Evolutionary conservation across 495 filamentous ascomycete genomes (phyloP).

Genomic region (Trichoderma erinaceum): DNA sequence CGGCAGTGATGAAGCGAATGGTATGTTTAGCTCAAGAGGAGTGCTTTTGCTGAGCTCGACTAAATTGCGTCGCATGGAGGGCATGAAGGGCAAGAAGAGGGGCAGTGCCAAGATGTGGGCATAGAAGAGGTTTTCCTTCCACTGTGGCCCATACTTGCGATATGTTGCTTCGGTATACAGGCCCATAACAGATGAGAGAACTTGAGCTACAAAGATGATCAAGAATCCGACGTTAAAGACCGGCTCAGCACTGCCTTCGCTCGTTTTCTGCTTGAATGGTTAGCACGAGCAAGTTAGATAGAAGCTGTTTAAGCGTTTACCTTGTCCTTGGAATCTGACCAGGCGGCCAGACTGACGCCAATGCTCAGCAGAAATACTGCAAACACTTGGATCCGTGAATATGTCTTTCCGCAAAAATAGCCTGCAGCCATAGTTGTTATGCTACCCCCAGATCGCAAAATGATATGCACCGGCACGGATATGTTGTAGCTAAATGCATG

Average conservation of each 20-base stretch:
- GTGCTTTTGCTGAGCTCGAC: constrained; percentile 43
- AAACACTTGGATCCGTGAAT: constrained; percentile 69
- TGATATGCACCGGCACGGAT: constrained; percentile 94
- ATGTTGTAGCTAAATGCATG: constrained; percentile 97
- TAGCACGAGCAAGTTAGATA: constrained; percentile 14
- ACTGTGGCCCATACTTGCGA: constrained; percentile 74
- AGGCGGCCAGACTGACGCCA: constrained; percentile 78
- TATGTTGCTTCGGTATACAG: constrained; percentile 91
- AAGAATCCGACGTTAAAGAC: constrained; percentile 68
- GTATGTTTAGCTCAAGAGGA: constrained; percentile 33
- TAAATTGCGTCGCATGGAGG: constrained; percentile 46
- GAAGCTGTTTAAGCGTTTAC: constrained; percentile 35
- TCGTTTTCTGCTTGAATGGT: constrained; percentile 28
- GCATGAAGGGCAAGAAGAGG: constrained; percentile 52
- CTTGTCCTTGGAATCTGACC: constrained; percentile 80
- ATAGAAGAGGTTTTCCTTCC: constrained; percentile 96
- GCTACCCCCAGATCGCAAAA: constrained; percentile 87
- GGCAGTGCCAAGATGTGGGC: constrained; percentile 75
- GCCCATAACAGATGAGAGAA: constrained; percentile 89
- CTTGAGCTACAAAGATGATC: constrained; percentile 81
- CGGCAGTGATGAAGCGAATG: constrained; percentile 24
- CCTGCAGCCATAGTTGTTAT: constrained; percentile 90
- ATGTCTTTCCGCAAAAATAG: constrained; percentile 75
- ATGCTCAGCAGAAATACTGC: constrained; percentile 76
- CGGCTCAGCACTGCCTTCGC: constrained; percentile 25